Conservation (phyloP, 176 grass and related monocot species). For the Alopecurus myosuroides region DNA sequence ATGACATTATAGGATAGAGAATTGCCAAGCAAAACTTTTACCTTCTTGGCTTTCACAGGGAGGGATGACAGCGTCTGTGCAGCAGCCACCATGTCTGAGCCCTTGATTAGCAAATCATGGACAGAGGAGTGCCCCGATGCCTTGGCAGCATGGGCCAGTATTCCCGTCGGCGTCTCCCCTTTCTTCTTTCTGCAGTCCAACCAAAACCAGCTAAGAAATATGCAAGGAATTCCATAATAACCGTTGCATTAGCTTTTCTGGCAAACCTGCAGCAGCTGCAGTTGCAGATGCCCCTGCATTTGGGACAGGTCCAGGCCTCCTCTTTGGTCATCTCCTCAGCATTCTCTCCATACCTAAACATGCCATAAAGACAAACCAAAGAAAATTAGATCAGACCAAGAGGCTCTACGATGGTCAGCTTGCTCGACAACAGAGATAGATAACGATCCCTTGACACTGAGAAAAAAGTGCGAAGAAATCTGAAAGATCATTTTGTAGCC, state of each 20-base stretch:
- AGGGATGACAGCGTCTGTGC: conserved; percentile 24
- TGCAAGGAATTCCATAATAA: background rate
- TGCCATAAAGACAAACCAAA: background rate
- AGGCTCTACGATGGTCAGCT: background rate
- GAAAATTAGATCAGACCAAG: background rate
- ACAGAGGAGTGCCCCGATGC: conserved; percentile 68
- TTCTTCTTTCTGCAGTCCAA: conserved; percentile 70
- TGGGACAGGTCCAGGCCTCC: background rate
- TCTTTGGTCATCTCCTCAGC: background rate
- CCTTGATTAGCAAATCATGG: conserved; percentile 56
- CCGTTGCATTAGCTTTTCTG: background rate
- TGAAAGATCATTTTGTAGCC: no score
- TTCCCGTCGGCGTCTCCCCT: conserved; percentile 70
- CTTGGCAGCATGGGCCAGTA: conserved; percentile 76
- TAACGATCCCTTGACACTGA: background rate
- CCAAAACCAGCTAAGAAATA: conserved; percentile 2
- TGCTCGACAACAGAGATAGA: background rate
- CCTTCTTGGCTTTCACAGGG: conserved; percentile 25
- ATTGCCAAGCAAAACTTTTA: background rate
- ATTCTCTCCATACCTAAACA: background rate
- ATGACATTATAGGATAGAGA: background rate
- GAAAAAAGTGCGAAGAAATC: background rate
- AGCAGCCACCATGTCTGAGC: conserved; percentile 44
- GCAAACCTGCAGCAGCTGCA: conserved; percentile 94
- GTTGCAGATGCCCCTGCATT: background rate